A percentile compares a stretch with the other conserved stretches of the same genome.
These are phyloP conservation scores for Neurospora terricola DNA, from an alignment of 495 filamentous ascomycete species.

Conservation along the genomic window DNA sequence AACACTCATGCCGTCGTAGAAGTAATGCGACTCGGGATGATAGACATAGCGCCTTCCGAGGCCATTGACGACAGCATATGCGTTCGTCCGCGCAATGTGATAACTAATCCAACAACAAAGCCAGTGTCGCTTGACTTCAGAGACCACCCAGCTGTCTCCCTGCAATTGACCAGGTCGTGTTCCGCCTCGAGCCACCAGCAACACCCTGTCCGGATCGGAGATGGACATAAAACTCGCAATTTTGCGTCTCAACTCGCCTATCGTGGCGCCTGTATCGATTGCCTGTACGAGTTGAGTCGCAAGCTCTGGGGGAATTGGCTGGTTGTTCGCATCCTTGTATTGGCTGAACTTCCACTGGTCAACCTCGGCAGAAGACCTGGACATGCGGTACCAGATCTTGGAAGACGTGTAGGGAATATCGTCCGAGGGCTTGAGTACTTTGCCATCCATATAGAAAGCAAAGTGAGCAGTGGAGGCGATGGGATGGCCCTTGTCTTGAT, in stretches of 20 bases:
- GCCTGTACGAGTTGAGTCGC: conserved; percentile 4
- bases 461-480: conserved; percentile 3
- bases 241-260: conserved; percentile 9
- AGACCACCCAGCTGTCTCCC: conserved; percentile 24
- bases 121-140: conserved; percentile 19
- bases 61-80: conserved; percentile 20
- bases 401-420: neutral
- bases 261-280: conserved; percentile 16
- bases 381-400: conserved; percentile 14
- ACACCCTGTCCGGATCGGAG: conserved; percentile 17
- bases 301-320: conserved; percentile 1
- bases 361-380: neutral
- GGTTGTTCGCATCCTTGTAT: conserved; percentile 9
- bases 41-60: conserved; percentile 25
- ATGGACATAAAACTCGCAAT: conserved; percentile 11
- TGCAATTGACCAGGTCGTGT: conserved; percentile 19
- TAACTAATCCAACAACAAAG: conserved; percentile 24
- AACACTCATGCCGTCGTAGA: conserved; percentile 1
- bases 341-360: conserved; percentile 16
- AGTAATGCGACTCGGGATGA: conserved; percentile 8
- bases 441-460: conserved; percentile 4
- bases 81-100: conserved; percentile 8
- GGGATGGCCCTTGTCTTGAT: neutral
- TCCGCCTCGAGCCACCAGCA: conserved; percentile 20
- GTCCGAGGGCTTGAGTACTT: neutral